Conservation (phyloP, 352 stramenopile species). For the Globisporangium megalacanthum region DNA sequence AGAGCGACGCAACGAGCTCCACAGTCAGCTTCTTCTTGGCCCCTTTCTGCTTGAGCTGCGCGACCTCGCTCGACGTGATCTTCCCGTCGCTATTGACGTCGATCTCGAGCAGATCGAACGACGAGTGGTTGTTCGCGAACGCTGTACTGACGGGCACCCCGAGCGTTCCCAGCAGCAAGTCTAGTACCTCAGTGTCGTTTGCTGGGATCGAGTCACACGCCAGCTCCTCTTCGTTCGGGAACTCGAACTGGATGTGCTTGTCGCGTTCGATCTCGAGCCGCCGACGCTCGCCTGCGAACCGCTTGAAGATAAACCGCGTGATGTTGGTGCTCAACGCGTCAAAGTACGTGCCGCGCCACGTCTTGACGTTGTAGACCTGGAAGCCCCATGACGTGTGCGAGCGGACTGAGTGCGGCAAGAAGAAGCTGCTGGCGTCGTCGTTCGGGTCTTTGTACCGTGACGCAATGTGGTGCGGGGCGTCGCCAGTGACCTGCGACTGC, state of each 20-base stretch:
- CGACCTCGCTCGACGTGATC: constrained; percentile 61
- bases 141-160: constrained; percentile 50
- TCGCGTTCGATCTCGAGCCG: constrained; percentile 41
- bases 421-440: constrained; percentile 86
- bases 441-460: constrained; percentile 92
- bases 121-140: constrained; percentile 64
- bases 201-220: constrained; percentile 32
- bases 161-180: constrained; percentile 56
- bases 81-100: constrained; percentile 64
- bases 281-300: constrained; percentile 46
- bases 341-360: constrained; percentile 94
- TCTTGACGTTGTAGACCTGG: constrained; percentile 85
- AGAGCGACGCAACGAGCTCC: constrained; percentile 31
- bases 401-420: constrained; percentile 82
- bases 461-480: constrained; percentile 43
- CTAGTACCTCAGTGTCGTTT: constrained; percentile 51
- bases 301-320: constrained; percentile 71
- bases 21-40: constrained; percentile 33
- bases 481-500: constrained; percentile 45
- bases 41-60: constrained; percentile 20
- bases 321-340: constrained; percentile 93
- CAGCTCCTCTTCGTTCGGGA: constrained; percentile 50
- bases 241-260: constrained; percentile 28
- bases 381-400: constrained; percentile 72
- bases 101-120: constrained; percentile 65